Percentiles rank a stretch among this genome's conserved stretches.
These are phyloP conservation scores for Cryomyces antarcticus DNA, from an alignment of 495 filamentous ascomycete genomes.

Conservation along the genomic window DNA sequence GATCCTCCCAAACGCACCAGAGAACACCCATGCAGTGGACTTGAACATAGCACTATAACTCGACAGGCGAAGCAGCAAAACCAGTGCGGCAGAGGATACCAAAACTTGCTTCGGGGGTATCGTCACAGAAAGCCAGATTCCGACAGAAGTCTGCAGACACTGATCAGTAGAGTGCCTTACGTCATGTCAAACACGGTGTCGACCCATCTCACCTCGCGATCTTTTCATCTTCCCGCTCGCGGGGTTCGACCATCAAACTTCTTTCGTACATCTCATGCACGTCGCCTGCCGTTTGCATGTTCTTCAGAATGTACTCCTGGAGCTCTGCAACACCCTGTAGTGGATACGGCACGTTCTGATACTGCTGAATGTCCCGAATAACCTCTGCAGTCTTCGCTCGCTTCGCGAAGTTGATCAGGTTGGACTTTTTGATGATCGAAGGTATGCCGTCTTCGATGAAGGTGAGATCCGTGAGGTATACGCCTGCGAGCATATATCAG, in stretches of 20 bases:
- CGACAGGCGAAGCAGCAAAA: not conserved
- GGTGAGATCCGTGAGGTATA: conserved; percentile 92
- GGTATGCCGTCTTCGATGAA: conserved; percentile 98
- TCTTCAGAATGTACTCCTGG: conserved; percentile 90
- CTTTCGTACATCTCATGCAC: conserved; percentile 99
- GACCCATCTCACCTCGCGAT: conserved; percentile 44
- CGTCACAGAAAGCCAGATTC: conserved; percentile 55
- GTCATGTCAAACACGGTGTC: not conserved
- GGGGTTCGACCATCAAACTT: conserved; percentile 76
- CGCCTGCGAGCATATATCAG: conserved; percentile 32
- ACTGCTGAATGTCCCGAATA: conserved; percentile 94
- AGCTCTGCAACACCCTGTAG: conserved; percentile 75
- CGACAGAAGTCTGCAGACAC: conserved; percentile 38
- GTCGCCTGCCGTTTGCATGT: conserved; percentile 82
- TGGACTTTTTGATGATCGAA: conserved; percentile 80
- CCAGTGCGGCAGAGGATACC: not conserved
- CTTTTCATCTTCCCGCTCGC: conserved; percentile 91
- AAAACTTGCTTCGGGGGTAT: not conserved
- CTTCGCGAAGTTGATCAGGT: conserved; percentile 96
- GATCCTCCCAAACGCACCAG: not conserved
- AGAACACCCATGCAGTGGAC: not conserved
- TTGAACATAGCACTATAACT: not conserved
- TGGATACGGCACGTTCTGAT: conserved; percentile 87
- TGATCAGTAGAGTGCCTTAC: not conserved
- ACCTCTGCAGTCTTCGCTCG: conserved; percentile 94